Evolutionary conservation across 371 early-diverging fungal genomes (phyloP), one percentile per base, ranked within the genome.

Genomic region (Actinomortierella wolfii): DNA sequence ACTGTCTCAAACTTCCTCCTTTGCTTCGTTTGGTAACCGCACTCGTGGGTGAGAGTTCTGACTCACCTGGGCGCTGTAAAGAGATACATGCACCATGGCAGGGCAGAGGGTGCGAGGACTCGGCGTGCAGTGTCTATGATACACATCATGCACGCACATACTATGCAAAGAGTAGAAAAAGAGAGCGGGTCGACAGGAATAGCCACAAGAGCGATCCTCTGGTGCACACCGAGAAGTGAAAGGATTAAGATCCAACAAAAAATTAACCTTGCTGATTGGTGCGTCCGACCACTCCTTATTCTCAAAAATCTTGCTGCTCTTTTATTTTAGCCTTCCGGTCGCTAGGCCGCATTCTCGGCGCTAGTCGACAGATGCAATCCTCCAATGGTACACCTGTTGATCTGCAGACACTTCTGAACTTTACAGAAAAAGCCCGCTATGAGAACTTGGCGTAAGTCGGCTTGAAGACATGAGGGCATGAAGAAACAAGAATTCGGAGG

Each of bases 301-400:
- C 23, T 39, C 26, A 14, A 51, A 26, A 51, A n/a, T 34, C 26
- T 28, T 55, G 13, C 25, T 39, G 20, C 41, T n/a, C 24, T 42
- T 23, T 49, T 47, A 26, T 34, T 34, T 34, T 56, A 89, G 93
- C 94, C 13, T 92, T 92, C 66, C 79, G 94, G 29, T 92, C 88
- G 5, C 69, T 93, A 21, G 94, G 94, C 8, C 83, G 85, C 54
- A 74, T 92, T 34, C 62, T 92, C 20, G 88, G 89, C 14, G 83
- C 86, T 20, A 84, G 83, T 50, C 83, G 54, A 49, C 80, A 58
- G 76, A 81, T 74, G 47, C 70, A 51, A 51, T 69, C 65, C 26
- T 77, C 42, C 49, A 76, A 60, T 62, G 76, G 48, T 46, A 73
- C 77, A 26, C 69, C 78, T 61, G 34, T 34, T 11, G 34, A 34